Percentiles rank a stretch among this genome's conserved stretches.
Evolutionary conservation across 768 basidiomycete species (phyloP).

Genomic region (Lactifluus hygrophoroides): DNA sequence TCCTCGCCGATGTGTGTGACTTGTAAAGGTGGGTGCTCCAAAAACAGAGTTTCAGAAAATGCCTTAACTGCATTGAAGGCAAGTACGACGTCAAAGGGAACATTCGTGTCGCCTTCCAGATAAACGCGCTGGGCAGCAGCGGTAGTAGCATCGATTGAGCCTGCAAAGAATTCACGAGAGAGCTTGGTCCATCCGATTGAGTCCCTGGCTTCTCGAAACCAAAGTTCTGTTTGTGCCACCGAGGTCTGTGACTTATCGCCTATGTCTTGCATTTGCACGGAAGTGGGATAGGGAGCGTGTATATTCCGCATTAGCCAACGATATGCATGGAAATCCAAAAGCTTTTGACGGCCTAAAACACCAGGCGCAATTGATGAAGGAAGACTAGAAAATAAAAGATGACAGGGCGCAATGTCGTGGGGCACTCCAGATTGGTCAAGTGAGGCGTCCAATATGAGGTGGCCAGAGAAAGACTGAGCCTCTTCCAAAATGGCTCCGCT

Average conservation of each 20-base stretch:
- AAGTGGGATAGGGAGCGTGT: slow-evolving; percentile 44
- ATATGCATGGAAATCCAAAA: neutral
- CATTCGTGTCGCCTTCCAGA: slow-evolving; percentile 17
- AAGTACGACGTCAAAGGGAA: slow-evolving; percentile 11
- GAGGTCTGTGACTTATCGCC: slow-evolving; percentile 2
- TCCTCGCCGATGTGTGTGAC: neutral
- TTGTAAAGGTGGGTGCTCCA: slow-evolving; percentile 9
- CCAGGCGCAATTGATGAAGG: neutral
- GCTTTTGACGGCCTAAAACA: neutral
- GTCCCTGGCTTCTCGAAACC: slow-evolving; percentile 21
- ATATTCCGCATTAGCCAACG: slow-evolving; percentile 26
- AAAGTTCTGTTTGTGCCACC: slow-evolving; percentile 1
- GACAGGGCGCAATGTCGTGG: neutral
- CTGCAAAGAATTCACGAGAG: slow-evolving; percentile 18
- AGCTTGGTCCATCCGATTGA: slow-evolving; percentile 21
- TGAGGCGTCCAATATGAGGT: neutral
- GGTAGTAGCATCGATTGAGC: slow-evolving; percentile 21
- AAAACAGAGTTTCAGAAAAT: slow-evolving; percentile 26
- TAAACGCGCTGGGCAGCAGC: slow-evolving; percentile 26
- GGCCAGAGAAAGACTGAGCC: neutral
- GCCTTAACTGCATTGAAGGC: slow-evolving; percentile 27
- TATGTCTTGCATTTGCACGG: slow-evolving; percentile 7
- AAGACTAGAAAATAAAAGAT: neutral
- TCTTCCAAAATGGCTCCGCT: neutral
- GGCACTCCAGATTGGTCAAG: neutral